Conservation (phyloP, 2,329 filamentous ascomycete species). For the Dactylellina drechsleri region DNA sequence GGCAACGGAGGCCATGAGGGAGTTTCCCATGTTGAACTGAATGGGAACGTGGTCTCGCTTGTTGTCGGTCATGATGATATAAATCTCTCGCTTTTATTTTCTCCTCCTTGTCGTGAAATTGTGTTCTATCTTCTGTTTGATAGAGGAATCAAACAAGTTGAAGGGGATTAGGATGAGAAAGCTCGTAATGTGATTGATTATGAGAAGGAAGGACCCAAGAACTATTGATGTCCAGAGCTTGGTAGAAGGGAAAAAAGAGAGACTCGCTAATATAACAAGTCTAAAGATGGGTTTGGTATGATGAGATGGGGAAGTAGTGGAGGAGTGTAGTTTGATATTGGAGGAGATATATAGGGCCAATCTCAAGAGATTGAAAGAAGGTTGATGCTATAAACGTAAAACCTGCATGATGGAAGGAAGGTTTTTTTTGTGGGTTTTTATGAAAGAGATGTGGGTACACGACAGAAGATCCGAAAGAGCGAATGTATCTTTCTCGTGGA, state of each 20-base stretch:
- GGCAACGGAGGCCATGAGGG: slow-evolving; percentile 17
- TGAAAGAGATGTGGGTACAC: too few relatives aligned
- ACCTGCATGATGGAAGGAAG: slow-evolving; percentile 27
- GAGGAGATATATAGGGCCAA: slow-evolving; percentile 14
- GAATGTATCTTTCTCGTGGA: neutral
- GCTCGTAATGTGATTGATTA: slow-evolving; percentile 12
- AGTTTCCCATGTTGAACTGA: slow-evolving; percentile 6
- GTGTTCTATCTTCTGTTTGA: neutral
- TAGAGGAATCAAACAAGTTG: neutral
- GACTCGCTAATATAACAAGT: slow-evolving; percentile 2
- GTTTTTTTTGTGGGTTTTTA: too few relatives aligned
- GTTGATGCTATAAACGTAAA: slow-evolving; percentile 51
- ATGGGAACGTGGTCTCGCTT: slow-evolving; percentile 21
- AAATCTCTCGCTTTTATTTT: too few relatives aligned
- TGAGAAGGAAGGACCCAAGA: slow-evolving; percentile 3
- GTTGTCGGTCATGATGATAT: slow-evolving; percentile 1
- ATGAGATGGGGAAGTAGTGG: neutral
- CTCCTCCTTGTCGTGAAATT: too few relatives aligned
- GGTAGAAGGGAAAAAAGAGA: neutral
- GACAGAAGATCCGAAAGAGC: neutral
- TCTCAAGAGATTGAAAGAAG: slow-evolving; percentile 40
- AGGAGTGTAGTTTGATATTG: neutral
- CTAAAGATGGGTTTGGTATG: neutral
- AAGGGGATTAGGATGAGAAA: slow-evolving; percentile 12
- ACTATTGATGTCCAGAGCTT: neutral